These are phyloP conservation scores for Starmerella bombi DNA, from an alignment of 805 yeast genomes.

Conservation along the genomic window DNA sequence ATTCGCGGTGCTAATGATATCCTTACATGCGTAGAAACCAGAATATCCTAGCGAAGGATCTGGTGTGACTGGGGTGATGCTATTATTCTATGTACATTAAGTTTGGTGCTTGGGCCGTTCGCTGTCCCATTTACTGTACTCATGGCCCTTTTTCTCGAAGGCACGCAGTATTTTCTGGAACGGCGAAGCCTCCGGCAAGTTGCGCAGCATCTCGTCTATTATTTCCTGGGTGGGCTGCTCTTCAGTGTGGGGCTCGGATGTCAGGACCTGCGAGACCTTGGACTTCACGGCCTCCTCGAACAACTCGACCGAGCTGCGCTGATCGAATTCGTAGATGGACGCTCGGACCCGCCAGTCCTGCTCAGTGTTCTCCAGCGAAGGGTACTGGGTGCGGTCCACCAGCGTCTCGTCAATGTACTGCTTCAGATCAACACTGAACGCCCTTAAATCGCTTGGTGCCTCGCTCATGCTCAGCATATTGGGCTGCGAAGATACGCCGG, in stretches of 20 bases:
- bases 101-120: slow-evolving; percentile 18
- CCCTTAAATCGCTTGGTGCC: slow-evolving; percentile 14
- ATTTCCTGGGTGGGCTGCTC: slow-evolving; percentile 18
- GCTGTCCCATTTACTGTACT: slow-evolving; percentile 19
- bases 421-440: slow-evolving; percentile 16
- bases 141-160: slow-evolving; percentile 25
- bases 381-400: slow-evolving; percentile 22
- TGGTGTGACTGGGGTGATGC: no score
- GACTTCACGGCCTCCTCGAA: slow-evolving; percentile 21
- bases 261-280: slow-evolving; percentile 21
- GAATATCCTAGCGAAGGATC: no score
- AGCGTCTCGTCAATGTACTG: slow-evolving; percentile 18
- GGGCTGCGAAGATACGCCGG: slow-evolving; percentile 1
- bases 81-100: no score
- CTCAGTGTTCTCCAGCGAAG: slow-evolving; percentile 20
- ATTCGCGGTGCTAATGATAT: no score
- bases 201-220: slow-evolving; percentile 18
- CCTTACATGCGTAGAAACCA: no score
- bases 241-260: slow-evolving; percentile 23
- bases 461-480: neutral
- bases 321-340: slow-evolving; percentile 17
- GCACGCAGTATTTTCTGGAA: slow-evolving; percentile 24
- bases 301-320: slow-evolving; percentile 14
- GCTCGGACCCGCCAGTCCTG: slow-evolving; percentile 30
- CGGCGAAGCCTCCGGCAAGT: slow-evolving; percentile 22